A percentile compares a stretch with the other conserved stretches of the same genome.
Evolutionary conservation across 2,329 filamentous ascomycete species (phyloP).

Genomic region (Stachybotrys echinatus): DNA sequence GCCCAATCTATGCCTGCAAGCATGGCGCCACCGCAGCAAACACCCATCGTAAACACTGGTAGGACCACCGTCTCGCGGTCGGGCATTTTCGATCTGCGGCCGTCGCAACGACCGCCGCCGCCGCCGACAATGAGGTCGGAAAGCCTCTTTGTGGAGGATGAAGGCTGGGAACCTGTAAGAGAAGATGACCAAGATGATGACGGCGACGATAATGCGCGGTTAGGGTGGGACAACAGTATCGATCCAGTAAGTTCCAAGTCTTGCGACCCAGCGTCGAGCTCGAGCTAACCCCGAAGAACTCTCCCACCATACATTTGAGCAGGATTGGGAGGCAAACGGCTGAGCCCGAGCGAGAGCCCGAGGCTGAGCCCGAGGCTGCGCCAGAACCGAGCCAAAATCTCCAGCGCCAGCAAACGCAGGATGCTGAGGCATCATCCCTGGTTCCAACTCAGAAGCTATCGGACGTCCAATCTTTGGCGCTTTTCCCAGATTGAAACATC

Average conservation of each 20-base stretch:
- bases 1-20: conserved; percentile 14
- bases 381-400: background rate
- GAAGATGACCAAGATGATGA: conserved; percentile 59
- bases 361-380: conserved; percentile 11
- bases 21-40: conserved; percentile 18
- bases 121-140: conserved; percentile 57
- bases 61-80: conserved; percentile 28
- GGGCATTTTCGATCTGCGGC: conserved; percentile 40
- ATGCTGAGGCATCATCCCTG: conserved; percentile 32
- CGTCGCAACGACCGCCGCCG: conserved; percentile 48
- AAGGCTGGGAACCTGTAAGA: conserved; percentile 67
- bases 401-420: conserved; percentile 13
- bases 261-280: conserved; percentile 3
- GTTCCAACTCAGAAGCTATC: conserved; percentile 72
- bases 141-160: conserved; percentile 71
- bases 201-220: conserved; percentile 58
- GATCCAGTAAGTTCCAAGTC: conserved; percentile 46
- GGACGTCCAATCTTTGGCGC: conserved; percentile 49
- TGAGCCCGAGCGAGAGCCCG: conserved; percentile 13
- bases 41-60: conserved; percentile 26
- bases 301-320: conserved; percentile 36
- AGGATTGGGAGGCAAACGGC: conserved; percentile 22
- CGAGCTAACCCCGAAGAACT: conserved; percentile 33
- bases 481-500: conserved; percentile 32
- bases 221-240: conserved; percentile 70